A percentile compares a stretch with the other conserved stretches of the same genome.
Evolutionary conservation across 1,284 basidiomycete genomes (phyloP).

Genomic region (Apiotrichum sp.): DNA sequence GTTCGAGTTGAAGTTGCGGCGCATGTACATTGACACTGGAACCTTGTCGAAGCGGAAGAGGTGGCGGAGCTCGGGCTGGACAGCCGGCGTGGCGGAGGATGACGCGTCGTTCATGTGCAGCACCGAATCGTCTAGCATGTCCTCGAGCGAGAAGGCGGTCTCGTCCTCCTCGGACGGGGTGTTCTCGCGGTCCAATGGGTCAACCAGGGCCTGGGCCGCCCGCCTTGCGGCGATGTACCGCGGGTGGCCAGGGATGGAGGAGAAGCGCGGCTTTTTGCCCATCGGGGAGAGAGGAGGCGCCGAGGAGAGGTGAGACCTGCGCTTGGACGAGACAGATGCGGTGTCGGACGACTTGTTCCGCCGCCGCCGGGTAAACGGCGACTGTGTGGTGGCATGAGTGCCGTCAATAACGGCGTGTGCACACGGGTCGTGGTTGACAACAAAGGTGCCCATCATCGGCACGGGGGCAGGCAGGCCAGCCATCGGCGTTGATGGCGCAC

Average conservation of each 20-base stretch:
- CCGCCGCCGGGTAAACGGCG: slow-evolving; percentile 39
- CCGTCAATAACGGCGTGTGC: slow-evolving; percentile 43
- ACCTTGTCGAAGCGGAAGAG: slow-evolving; percentile 42
- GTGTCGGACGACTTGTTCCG: slow-evolving; percentile 25
- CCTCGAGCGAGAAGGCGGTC: slow-evolving; percentile 32
- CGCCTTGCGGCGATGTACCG: slow-evolving; percentile 35
- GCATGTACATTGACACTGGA: slow-evolving; percentile 37
- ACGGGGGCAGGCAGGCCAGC: slow-evolving; percentile 4
- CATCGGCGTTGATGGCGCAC: not conserved
- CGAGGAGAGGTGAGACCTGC: slow-evolving; percentile 20
- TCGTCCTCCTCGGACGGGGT: slow-evolving; percentile 26
- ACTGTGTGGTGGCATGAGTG: slow-evolving; percentile 37
- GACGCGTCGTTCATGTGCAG: slow-evolving; percentile 22
- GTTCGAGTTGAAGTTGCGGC: slow-evolving; percentile 26
- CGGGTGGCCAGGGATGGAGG: slow-evolving; percentile 44
- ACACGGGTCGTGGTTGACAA: slow-evolving; percentile 31
- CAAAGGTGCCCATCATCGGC: slow-evolving; percentile 40
- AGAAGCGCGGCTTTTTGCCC: slow-evolving; percentile 35
- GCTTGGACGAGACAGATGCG: slow-evolving; percentile 22
- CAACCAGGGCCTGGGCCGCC: slow-evolving; percentile 21
- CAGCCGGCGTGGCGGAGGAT: slow-evolving; percentile 9
- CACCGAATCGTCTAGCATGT: slow-evolving; percentile 38
- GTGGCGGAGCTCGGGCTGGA: slow-evolving; percentile 23
- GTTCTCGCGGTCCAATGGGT: slow-evolving; percentile 28
- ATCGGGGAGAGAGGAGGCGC: slow-evolving; percentile 27